These are phyloP conservation scores for Sambucus nigra DNA, from an alignment of 129 eudicot genomes.

Conservation along the genomic window DNA sequence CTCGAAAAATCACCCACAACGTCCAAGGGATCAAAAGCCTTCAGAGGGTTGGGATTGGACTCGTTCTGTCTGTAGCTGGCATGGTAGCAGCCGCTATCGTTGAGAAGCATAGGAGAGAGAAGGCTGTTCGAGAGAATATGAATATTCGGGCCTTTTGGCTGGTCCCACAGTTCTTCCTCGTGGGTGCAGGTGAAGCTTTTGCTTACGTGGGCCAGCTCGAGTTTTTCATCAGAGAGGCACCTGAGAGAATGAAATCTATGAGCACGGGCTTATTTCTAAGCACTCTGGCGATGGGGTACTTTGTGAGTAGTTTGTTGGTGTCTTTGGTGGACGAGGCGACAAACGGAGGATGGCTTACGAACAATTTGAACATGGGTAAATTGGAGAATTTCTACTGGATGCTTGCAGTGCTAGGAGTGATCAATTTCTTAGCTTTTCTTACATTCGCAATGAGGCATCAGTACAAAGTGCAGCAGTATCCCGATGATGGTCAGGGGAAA, in stretches of 20 bases:
- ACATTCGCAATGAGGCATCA: conserved; percentile 52
- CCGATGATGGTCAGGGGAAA: conserved; percentile 15
- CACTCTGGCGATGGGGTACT: conserved; percentile 80
- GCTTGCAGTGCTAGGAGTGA: conserved; percentile 54
- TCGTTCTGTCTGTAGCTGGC: conserved; percentile 54
- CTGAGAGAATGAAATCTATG: conserved; percentile 96
- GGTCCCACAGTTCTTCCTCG: conserved; percentile 81
- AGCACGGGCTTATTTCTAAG: conserved; percentile 88
- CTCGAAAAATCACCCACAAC: conserved; percentile 51
- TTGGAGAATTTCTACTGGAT: conserved; percentile 75
- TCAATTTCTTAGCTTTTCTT: conserved; percentile 42
- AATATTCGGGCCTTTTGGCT: conserved; percentile 78
- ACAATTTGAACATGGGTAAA: conserved; percentile 49
- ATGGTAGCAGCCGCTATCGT: conserved; percentile 71
- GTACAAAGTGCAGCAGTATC: conserved; percentile 53
- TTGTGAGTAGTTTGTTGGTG: conserved; percentile 75
- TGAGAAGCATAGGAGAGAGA: conserved; percentile 48
- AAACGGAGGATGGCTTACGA: conserved; percentile 53
- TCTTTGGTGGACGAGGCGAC: conserved; percentile 56
- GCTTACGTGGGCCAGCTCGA: conserved; percentile 97
- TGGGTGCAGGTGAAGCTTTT: conserved; percentile 97
- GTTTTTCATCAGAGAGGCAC: conserved; percentile 93
- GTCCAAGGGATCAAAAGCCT: conserved; percentile 66
- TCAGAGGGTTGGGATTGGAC: conserved; percentile 77
- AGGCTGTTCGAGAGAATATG: conserved; percentile 10